phyloP scores from a whole-genome alignment of 768 basidiomycete species.

The Hysterangium stoloniferum region DNA sequence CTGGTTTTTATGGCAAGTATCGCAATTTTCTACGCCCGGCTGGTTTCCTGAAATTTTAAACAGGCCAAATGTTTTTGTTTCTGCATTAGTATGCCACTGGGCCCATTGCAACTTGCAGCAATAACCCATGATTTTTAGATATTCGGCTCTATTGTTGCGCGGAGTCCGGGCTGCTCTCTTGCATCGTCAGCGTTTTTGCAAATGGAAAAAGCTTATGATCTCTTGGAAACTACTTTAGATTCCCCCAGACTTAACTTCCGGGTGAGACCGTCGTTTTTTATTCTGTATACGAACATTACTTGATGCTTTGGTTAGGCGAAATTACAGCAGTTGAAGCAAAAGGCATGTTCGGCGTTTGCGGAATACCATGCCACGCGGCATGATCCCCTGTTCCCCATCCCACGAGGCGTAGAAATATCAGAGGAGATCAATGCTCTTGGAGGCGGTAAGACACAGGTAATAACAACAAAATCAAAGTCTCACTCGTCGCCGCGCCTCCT shows the following conservation, averaged over 20 bases:
- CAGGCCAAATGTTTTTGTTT: constrained; percentile 8
- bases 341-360: constrained; percentile 8
- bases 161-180: constrained; percentile 63
- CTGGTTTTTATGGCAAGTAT: constrained; percentile 52
- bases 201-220: constrained; percentile 49
- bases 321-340: constrained; percentile 2
- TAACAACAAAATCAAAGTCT: neutral
- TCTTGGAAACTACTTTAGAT: constrained; percentile 55
- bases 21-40: too few relatives aligned
- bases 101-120: neutral
- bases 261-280: too few relatives aligned
- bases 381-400: neutral
- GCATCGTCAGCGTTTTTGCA: constrained; percentile 65
- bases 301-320: neutral
- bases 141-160: constrained; percentile 70
- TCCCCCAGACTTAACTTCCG: neutral
- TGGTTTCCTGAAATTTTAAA: neutral
- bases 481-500: neutral
- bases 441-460: constrained; percentile 3
- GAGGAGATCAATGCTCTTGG: constrained; percentile 8
- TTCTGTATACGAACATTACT: too few relatives aligned
- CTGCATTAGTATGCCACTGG: constrained; percentile 4
- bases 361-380: neutral
- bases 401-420: neutral
- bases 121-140: constrained; percentile 37